A percentile compares a stretch with the other conserved stretches of the same genome.
Evolutionary conservation across 306 rosid genomes (phyloP).

Genomic region (Canavalia gladiata): DNA sequence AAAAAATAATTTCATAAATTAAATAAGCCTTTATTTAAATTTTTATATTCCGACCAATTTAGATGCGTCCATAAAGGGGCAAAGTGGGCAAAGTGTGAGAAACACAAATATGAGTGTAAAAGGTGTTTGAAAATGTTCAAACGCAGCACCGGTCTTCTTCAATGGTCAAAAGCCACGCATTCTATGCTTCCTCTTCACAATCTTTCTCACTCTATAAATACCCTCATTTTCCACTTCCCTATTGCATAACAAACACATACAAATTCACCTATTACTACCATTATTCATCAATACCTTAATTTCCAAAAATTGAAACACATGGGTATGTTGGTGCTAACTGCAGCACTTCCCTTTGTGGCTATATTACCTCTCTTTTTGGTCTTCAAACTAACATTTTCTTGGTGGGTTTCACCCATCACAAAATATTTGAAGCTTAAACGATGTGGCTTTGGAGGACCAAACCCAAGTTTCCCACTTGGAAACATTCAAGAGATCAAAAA

Average conservation of each 20-base stretch:
- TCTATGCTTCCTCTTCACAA: slow-evolving; percentile 35
- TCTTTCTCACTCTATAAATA: slow-evolving; percentile 57
- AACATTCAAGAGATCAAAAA: slow-evolving; percentile 72
- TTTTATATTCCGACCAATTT: slow-evolving; percentile 39
- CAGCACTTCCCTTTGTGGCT: slow-evolving; percentile 17
- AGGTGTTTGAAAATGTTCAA: slow-evolving; percentile 43
- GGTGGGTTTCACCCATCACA: slow-evolving; percentile 71
- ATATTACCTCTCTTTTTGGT: slow-evolving; percentile 40
- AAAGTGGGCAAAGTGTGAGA: not conserved
- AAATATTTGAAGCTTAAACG: slow-evolving; percentile 59
- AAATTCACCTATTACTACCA: not conserved
- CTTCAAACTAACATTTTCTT: slow-evolving; percentile 53
- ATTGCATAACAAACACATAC: slow-evolving; percentile 31
- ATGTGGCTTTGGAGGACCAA: slow-evolving; percentile 80
- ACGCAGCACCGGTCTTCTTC: slow-evolving; percentile 13
- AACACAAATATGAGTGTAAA: slow-evolving; percentile 18
- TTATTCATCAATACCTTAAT: not conserved
- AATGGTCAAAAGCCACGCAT: slow-evolving; percentile 48
- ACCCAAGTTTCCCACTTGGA: slow-evolving; percentile 82
- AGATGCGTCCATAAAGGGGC: not conserved
- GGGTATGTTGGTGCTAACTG: slow-evolving; percentile 40
- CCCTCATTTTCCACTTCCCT: not conserved
- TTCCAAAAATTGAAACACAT: slow-evolving; percentile 31
- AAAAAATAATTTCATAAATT: no score
- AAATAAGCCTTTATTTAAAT: no score